Evolutionary conservation across 805 yeast species (phyloP).

Genomic region (Lipomyces yamadae): DNA sequence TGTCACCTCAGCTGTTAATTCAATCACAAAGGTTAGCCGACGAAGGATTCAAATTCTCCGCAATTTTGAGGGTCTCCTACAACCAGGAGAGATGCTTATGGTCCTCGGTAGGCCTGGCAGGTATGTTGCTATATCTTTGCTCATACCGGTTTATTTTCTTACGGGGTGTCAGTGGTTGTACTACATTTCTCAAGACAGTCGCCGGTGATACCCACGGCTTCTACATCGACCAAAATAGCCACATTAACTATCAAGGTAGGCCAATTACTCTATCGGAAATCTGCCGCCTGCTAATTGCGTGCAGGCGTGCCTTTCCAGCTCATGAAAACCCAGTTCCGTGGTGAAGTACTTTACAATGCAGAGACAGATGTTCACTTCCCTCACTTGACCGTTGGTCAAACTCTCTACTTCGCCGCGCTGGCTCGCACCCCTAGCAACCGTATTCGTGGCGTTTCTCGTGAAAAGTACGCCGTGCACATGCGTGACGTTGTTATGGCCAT

Average conservation of each 20-base stretch:
- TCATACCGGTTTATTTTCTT: background rate
- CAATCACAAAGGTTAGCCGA: constrained; percentile 32
- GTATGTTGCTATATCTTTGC: constrained; percentile 9
- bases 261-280: constrained; percentile 43
- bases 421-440: constrained; percentile 63
- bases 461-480: constrained; percentile 54
- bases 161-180: constrained; percentile 57
- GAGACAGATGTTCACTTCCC: constrained; percentile 70
- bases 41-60: constrained; percentile 47
- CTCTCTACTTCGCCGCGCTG: constrained; percentile 59
- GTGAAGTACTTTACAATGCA: constrained; percentile 68
- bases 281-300: background rate
- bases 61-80: constrained; percentile 59
- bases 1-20: constrained; percentile 43
- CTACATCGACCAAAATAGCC: constrained; percentile 52
- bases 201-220: constrained; percentile 63
- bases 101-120: constrained; percentile 78
- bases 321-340: constrained; percentile 56
- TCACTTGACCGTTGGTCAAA: constrained; percentile 64
- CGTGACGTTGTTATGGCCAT: constrained; percentile 58
- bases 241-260: constrained; percentile 49
- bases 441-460: constrained; percentile 57
- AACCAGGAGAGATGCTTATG: constrained; percentile 71
- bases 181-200: constrained; percentile 62
- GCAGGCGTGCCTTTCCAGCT: constrained; percentile 50